Conservation (phyloP, 1,284 basidiomycete species). For the Flammula alnicola region DNA sequence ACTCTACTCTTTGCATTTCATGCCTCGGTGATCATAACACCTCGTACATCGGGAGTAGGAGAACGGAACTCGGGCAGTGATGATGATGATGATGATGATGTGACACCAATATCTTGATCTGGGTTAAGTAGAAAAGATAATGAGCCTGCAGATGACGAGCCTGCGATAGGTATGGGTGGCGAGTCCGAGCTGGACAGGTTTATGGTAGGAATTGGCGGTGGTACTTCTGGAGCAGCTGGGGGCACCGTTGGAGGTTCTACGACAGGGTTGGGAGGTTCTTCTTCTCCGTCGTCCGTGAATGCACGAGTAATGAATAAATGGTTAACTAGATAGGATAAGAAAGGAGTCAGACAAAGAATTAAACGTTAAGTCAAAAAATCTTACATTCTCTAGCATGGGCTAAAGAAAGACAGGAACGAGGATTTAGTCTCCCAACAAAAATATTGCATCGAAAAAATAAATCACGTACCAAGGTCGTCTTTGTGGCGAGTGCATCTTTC, state of each 20-base stretch:
- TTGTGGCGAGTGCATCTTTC: constrained; percentile 58
- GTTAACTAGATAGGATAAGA: constrained; percentile 34
- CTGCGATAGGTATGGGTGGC: constrained; percentile 5
- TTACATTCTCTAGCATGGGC: constrained; percentile 75
- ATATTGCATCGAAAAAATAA: neutral
- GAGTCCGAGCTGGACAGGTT: neutral
- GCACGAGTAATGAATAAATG: constrained; percentile 33
- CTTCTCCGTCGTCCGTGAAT: constrained; percentile 10
- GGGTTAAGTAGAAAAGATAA: constrained; percentile 28
- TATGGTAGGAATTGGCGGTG: constrained; percentile 1
- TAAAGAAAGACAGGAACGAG: constrained; percentile 28
- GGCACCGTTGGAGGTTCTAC: constrained; percentile 1
- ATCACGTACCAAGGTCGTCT: constrained; percentile 58
- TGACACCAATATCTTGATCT: constrained; percentile 19
- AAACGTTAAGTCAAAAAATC: constrained; percentile 27
- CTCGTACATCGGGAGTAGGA: constrained; percentile 14
- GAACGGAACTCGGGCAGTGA: constrained; percentile 26
- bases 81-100: too few species aligned
- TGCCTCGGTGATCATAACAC: constrained; percentile 15
- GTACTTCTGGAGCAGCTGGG: neutral
- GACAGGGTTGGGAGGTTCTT: constrained; percentile 3
- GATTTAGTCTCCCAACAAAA: constrained; percentile 1
- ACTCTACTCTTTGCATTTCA: too few species aligned
- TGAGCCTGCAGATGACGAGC: constrained; percentile 21
- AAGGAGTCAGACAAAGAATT: neutral